Percentiles rank a stretch among this genome's conserved stretches.
These are phyloP conservation scores for Ceratocystis variospora DNA, from an alignment of 2,329 filamentous ascomycete genomes.

Conservation along the genomic window DNA sequence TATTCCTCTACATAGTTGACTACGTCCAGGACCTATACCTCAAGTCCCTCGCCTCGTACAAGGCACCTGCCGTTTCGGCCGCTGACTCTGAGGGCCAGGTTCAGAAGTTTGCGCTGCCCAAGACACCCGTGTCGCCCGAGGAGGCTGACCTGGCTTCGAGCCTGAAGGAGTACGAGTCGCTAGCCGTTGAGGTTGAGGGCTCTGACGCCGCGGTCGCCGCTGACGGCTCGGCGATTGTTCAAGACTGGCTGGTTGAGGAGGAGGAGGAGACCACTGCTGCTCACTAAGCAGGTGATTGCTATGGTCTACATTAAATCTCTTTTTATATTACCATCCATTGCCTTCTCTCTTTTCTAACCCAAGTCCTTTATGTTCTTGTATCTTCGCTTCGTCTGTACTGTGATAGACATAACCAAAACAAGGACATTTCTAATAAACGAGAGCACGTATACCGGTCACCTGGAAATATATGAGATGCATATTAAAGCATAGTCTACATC, in stretches of 20 bases:
- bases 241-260: constrained; percentile 77
- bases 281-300: constrained; percentile 26
- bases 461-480: no score
- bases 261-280: constrained; percentile 39
- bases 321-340: constrained; percentile 3
- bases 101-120: constrained; percentile 69
- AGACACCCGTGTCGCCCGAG: constrained; percentile 76
- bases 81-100: constrained; percentile 82
- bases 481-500: no score
- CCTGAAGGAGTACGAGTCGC: constrained; percentile 85
- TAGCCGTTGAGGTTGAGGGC: constrained; percentile 90
- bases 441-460: no score
- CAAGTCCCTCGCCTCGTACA: constrained; percentile 90
- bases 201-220: constrained; percentile 51
- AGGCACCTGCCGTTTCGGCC: constrained; percentile 68
- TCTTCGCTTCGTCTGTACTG: neutral
- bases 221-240: constrained; percentile 41
- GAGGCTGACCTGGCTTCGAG: constrained; percentile 85
- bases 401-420: no score
- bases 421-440: no score
- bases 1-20: constrained; percentile 51
- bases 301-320: neutral
- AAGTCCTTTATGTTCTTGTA: neutral
- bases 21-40: constrained; percentile 97
- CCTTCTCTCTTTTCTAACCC: constrained; percentile 10